Base-by-base conservation (phyloP, 306 rosid species). In the Prinsepia uniflora region DNA sequence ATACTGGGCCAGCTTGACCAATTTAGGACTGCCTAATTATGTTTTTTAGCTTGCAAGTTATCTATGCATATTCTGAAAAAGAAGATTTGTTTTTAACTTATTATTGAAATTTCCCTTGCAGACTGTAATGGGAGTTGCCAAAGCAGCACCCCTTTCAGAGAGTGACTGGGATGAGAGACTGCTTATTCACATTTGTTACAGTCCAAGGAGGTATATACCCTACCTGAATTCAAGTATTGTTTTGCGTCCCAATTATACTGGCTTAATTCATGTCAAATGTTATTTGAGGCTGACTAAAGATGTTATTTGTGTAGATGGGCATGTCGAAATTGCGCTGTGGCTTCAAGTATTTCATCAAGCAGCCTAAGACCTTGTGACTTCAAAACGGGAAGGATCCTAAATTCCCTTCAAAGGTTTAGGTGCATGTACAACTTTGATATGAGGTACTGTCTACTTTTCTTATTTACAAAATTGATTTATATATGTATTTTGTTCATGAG, bases 311-410 rank as follows among this genome's bases (percentile, higher is more conserved):
- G 79, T 62, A 94, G 99, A 83, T 94, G 99, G 99, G 84, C 88
- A 14, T 91, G 97, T 77, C 87, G 96, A 68, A 89, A 76, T 72
- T 94, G 92, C 65, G 76, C 86, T 3, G 70, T 86, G 68, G 83
- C 92, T 58, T 85, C 95, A 49, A 91, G 84, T 81, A 80, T 94
- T 76, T 80, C 96, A 18, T 87, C 96, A 30, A 87, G 84, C 79
- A 86, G 88, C 81, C 79, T 94, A 63, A 85, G 92, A 34, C 97
- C 97, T 64, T 94, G 95, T 76, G 99, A 94, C 81, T 94, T 94
- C 72, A 94, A 89, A 78, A 84, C 84, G 96, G 97, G 97, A 71
- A 89, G 82, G 85, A 91, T 89, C 68, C 81, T 87, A 48, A 63
- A 78, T 76, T 87, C 92, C 55, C 86, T 94, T 70, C 99, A 90